phyloP scores from a whole-genome alignment of 768 basidiomycete genomes.

The Psilocybe tampanensis region DNA sequence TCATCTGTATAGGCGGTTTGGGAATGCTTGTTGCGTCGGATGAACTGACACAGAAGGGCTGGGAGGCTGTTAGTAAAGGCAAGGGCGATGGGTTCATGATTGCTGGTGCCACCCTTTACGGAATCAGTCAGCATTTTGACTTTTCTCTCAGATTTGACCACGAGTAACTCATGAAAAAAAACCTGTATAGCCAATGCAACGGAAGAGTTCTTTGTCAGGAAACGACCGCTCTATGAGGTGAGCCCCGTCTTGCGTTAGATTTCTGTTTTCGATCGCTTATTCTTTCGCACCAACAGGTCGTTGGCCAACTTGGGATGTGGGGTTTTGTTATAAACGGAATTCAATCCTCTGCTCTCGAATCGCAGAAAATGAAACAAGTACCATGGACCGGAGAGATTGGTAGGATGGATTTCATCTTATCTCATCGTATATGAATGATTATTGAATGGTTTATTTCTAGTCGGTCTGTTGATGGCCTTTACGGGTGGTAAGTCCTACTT shows the following conservation, averaged over 20 bases:
- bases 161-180: not conserved
- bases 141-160: not conserved
- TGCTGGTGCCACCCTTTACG: constrained; percentile 82
- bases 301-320: constrained; percentile 87
- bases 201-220: constrained; percentile 85
- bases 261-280: not conserved
- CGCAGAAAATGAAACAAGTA: constrained; percentile 60
- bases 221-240: constrained; percentile 77
- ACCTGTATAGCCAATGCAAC: constrained; percentile 71
- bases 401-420: constrained; percentile 34
- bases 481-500: constrained; percentile 32
- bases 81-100: constrained; percentile 90
- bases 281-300: constrained; percentile 45
- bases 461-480: constrained; percentile 46
- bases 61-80: constrained; percentile 60
- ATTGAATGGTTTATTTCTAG: constrained; percentile 23
- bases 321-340: constrained; percentile 79
- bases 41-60: constrained; percentile 76
- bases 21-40: constrained; percentile 83
- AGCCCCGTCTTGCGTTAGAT: not conserved
- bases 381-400: constrained; percentile 76
- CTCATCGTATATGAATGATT: constrained; percentile 2
- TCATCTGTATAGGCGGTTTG: constrained; percentile 74
- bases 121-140: constrained; percentile 63
- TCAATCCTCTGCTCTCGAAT: constrained; percentile 77